phyloP scores from a whole-genome alignment of 257 asterid species.

The Datura wrightii region DNA sequence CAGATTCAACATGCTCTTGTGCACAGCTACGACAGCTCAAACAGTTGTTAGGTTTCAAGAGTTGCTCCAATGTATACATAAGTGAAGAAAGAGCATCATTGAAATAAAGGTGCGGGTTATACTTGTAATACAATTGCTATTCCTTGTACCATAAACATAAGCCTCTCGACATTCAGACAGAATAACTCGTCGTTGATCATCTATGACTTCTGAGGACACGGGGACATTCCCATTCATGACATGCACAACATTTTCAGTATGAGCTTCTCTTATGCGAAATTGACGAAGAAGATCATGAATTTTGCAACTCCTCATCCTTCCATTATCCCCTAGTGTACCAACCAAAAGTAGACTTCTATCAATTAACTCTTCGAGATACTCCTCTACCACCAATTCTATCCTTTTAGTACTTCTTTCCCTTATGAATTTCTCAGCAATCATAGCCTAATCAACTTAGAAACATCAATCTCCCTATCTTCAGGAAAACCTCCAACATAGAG shows the following conservation, averaged over 20 bases:
- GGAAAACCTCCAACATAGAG: slow-evolving; percentile 13
- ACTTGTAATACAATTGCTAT: not conserved
- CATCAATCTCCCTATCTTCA: not conserved
- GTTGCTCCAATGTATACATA: too few species aligned
- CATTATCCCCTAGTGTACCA: not conserved
- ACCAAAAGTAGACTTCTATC: not conserved
- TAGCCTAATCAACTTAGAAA: not conserved
- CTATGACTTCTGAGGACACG: not conserved
- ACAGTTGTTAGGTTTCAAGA: too few species aligned
- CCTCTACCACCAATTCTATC: not conserved
- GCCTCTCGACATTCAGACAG: not conserved
- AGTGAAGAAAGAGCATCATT: not conserved
- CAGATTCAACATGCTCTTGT: too few species aligned
- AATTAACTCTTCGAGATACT: not conserved
- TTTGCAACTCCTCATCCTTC: slow-evolving; percentile 4
- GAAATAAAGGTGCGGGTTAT: not conserved
- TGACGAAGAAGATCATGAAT: slow-evolving; percentile 30
- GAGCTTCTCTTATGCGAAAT: not conserved
- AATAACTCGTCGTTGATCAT: not conserved
- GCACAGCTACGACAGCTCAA: too few species aligned
- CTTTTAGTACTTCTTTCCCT: not conserved
- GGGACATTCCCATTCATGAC: not conserved
- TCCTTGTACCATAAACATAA: not conserved
- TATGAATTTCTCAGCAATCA: slow-evolving; percentile 35
- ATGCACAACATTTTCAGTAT: not conserved